These are phyloP conservation scores for Pleurotus ostreatus DNA, from an alignment of 768 basidiomycete genomes.

Conservation along the genomic window DNA sequence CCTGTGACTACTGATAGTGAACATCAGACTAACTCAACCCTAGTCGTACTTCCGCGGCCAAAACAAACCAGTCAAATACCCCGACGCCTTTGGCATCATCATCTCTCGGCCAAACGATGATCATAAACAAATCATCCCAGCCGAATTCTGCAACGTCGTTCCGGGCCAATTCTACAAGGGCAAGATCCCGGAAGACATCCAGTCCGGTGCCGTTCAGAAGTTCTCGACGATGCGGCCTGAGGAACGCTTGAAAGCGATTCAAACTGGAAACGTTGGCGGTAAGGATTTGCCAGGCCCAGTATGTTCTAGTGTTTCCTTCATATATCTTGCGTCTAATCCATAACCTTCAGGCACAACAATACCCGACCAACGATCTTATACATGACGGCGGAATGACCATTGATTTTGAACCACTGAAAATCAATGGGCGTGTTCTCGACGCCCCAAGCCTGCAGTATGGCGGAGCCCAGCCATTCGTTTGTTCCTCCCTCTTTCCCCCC, in stretches of 20 bases:
- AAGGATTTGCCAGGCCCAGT: slow-evolving; percentile 8
- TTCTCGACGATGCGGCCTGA: slow-evolving; percentile 46
- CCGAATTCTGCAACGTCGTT: slow-evolving; percentile 42
- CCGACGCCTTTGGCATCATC: slow-evolving; percentile 34
- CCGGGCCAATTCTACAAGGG: slow-evolving; percentile 47
- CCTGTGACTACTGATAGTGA: not conserved
- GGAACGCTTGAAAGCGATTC: slow-evolving; percentile 36
- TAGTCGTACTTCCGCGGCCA: slow-evolving; percentile 39
- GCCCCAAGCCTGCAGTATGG: slow-evolving; percentile 15
- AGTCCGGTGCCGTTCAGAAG: slow-evolving; percentile 33
- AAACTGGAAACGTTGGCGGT: slow-evolving; percentile 19
- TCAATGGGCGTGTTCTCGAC: slow-evolving; percentile 13
- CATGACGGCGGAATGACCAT: slow-evolving; percentile 14
- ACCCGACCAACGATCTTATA: slow-evolving; percentile 12
- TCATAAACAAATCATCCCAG: slow-evolving; percentile 37
- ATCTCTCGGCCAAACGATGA: slow-evolving; percentile 21
- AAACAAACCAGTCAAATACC: slow-evolving; percentile 25
- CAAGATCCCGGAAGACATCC: slow-evolving; percentile 33
- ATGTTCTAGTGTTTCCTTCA: not conserved
- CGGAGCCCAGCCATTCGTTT: not conserved
- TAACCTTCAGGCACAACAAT: slow-evolving; percentile 11
- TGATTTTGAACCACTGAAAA: slow-evolving; percentile 6
- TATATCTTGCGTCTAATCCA: not conserved
- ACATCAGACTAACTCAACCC: not conserved
- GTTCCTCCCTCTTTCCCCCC: not conserved